Evolutionary conservation across 768 basidiomycete species (phyloP), one percentile per base, ranked within the genome.

Genomic region (Solioccasus polychromus): DNA sequence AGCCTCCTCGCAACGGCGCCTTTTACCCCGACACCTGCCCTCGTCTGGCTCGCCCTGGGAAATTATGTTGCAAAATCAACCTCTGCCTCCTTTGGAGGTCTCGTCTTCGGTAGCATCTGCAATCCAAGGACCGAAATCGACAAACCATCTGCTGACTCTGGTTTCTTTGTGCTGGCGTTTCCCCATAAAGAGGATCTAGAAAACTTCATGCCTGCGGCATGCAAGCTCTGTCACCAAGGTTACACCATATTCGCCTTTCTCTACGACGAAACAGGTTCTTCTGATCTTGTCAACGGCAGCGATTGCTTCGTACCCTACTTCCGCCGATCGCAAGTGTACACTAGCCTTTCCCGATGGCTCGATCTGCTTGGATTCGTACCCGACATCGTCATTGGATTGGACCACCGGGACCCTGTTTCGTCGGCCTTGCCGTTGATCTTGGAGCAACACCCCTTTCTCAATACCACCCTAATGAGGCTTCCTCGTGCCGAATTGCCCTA

Each of bases 401-500:
- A 62, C 17, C 65, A 68, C 18, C 61, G 60, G 39, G 62, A 62
- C 35, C 8, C 38, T 7, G 38, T 68, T 32, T 63, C 55, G 3
- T 51, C 54, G 3, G 48, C 50, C 0, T 53, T 59, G 5, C 39
- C 63, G 2, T 44, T 53, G 40, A 52, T 53, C 23, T 52, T 60
- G 17, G 45, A 54, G 35, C 39, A 55, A 36, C 39, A 48, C 26
- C 59, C 48, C 11, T 60, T 60, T 32, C 55, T 54, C 44, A 51
- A 64, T 19, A 56, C 63, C 22, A 68, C 68, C 9, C 15, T 74
- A 8, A 63, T 83, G 1, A 68, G 68, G 18, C 61, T 85, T 22
- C 75, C 75, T 25, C 67, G 68, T 8, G 52, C 49, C n/a, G 79
- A 85, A 50, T 58, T 87, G 23, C 60, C 55, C 14, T 71, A 77